Evolutionary conservation across 1,284 basidiomycete genomes (phyloP).

Genomic region (Sanghuangporus baumii): DNA sequence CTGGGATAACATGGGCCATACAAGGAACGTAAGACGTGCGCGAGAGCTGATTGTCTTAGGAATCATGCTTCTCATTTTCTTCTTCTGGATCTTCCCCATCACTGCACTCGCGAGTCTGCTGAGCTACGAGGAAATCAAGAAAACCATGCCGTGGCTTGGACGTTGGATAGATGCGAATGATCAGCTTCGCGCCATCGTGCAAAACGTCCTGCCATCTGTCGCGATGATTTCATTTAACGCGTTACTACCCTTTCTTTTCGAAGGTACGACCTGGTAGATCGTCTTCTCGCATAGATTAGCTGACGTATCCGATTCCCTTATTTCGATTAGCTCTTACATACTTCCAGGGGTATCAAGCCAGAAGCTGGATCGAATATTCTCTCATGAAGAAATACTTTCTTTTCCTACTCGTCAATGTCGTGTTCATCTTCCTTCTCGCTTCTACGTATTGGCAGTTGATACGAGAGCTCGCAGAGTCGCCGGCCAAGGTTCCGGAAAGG

Average conservation of each 20-base stretch:
- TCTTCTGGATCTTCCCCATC: constrained; percentile 87
- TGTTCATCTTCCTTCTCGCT: constrained; percentile 92
- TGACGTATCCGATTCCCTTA: constrained; percentile 8
- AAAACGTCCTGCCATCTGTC: constrained; percentile 88
- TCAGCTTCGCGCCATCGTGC: constrained; percentile 80
- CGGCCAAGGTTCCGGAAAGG: constrained; percentile 86
- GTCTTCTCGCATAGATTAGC: background rate
- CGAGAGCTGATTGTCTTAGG: constrained; percentile 68
- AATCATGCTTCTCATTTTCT: constrained; percentile 64
- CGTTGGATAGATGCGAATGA: constrained; percentile 74
- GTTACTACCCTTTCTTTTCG: constrained; percentile 81
- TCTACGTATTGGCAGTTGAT: constrained; percentile 88
- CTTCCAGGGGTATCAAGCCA: constrained; percentile 81
- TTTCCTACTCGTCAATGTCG: constrained; percentile 90
- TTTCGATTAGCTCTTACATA: constrained; percentile 68
- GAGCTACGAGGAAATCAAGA: constrained; percentile 89
- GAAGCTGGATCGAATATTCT: constrained; percentile 92
- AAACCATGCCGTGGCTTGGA: constrained; percentile 81
- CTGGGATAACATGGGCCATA: constrained; percentile 83
- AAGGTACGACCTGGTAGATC: constrained; percentile 49
- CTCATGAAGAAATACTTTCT: constrained; percentile 93
- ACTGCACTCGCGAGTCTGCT: constrained; percentile 80
- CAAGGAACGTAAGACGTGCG: constrained; percentile 48
- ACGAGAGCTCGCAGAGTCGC: constrained; percentile 81
- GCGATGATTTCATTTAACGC: constrained; percentile 91